Base-by-base conservation (phyloP, 2,329 filamentous ascomycete genomes). In the Chaetomium olivaceum region DNA sequence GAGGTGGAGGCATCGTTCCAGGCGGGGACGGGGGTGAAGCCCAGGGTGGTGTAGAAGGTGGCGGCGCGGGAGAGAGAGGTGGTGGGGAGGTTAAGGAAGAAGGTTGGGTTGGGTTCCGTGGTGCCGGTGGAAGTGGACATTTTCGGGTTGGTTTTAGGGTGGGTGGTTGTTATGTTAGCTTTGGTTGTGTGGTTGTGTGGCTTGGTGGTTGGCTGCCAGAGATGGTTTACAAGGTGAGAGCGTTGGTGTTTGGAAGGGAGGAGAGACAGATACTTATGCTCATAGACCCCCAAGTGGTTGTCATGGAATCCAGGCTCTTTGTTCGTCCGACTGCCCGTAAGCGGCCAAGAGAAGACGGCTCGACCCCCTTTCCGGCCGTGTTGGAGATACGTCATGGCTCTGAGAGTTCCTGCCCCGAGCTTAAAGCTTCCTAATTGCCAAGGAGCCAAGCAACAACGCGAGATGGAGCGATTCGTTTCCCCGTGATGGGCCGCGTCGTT, bases 51-150 rank as follows among this genome's bases (percentile, higher is more conserved):
- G 58, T 62, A 66, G 61, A 68, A 68, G 2, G 36, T 19, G 21
- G 46, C 39, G n/a, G 61, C 50, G 21, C 36, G 36, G 21, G 58
- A 7, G 29, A 62, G 58, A 36, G 58, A 27, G 39, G 61, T 33
- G 54, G 58, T 64, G 19, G 64, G 61, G 54, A 68, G 51, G 58
- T 64, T 68, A 55, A 68, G 31, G 50, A 64, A 61, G 58, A 64
- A 63, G 11, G 63, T 63, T n/a, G 66, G 66, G 27, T 46, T 29
- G 23, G 57, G 21, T 6, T 36, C 11, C 4, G 48, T 7, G 29
- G 9, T 8, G n/a, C 16, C 5, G 39, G 39, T 7, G n/a, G 50
- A 19, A 36, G 43, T 27, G 29, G 54, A 50, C 62, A 57, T 51
- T 21, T 48, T 58, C 12, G 29, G 25, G 31, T 31, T 54, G 51